These are phyloP conservation scores for Penicillium canariense DNA, from an alignment of 495 filamentous ascomycete species.

Conservation along the genomic window DNA sequence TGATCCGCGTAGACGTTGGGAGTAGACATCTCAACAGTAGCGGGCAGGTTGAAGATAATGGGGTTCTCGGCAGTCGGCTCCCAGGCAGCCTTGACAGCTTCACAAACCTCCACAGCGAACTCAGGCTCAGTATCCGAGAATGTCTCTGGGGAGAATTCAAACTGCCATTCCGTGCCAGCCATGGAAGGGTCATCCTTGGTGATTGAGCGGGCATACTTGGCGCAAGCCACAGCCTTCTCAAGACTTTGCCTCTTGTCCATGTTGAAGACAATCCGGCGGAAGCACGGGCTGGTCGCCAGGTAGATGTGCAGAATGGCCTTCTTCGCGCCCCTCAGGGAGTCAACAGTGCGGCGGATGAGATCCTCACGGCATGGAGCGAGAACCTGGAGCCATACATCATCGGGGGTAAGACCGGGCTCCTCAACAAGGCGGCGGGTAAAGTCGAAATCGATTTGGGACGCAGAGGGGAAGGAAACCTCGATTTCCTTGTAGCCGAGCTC, in stretches of 20 bases:
- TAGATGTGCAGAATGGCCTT: conserved; percentile 98
- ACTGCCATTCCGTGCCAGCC: conserved; percentile 78
- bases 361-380: conserved; percentile 92
- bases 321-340: conserved; percentile 85
- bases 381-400: conserved; percentile 95
- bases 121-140: conserved; percentile 90
- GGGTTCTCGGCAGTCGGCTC: conserved; percentile 75
- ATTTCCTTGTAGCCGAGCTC: conserved; percentile 98
- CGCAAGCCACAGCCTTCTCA: conserved; percentile 81
- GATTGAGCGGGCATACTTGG: conserved; percentile 80
- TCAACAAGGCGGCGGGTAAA: conserved; percentile 87
- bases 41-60: conserved; percentile 97
- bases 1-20: conserved; percentile 97
- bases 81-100: conserved; percentile 96
- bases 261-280: conserved; percentile 84
- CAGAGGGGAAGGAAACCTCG: conserved; percentile 93
- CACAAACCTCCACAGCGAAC: conserved; percentile 80
- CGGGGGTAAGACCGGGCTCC: conserved; percentile 80
- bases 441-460: conserved; percentile 92
- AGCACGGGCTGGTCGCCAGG: conserved; percentile 90
- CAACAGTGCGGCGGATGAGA: conserved; percentile 85
- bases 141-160: conserved; percentile 95
- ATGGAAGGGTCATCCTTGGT: conserved; percentile 90
- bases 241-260: conserved; percentile 80
- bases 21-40: conserved; percentile 93